Evolutionary conservation across 495 filamentous ascomycete species (phyloP), one percentile per base, ranked within the genome.

Genomic region (Tetracladium setigerum): DNA sequence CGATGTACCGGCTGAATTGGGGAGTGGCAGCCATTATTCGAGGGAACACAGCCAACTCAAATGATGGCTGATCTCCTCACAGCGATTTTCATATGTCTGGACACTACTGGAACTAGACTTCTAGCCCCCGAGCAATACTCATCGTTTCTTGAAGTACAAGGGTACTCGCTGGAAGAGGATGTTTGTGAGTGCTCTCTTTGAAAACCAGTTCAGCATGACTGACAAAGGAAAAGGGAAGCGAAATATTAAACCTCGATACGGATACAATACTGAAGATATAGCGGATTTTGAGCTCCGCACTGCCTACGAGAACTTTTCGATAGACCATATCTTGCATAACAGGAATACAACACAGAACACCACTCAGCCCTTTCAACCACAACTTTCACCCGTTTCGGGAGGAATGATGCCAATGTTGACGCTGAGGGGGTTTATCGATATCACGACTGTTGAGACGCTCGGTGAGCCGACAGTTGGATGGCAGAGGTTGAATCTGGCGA

Each of bases 111-210:
- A 8, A 38, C 17, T 30, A 36, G 45, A 15, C 30, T 5, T 31
- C 7, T 47, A 22, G 13, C 34, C 14, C 45, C 45, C 19, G 45
- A 47, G 27, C 8, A 17, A 8, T 47, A 39, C 17, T 38, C 45
- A 7, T 36, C 45, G 11, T 47, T 39, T 17, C 14, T 38, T n/a
- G 35, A 47, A 13, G 45, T 18, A 2, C 45, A 47, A 31, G 45
- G 45, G 6, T 39, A 30, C 17, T 16, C 18, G 12, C 18, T 34
- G 5, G 10, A 38, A 2, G 17, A 38, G 8, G 39, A 47, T 17
- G 31, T 47, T 14, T 47, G 45, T 47, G 11, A n/a, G 45, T 39
- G n/a, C n/a, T 27, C 22, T 27, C 22, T 7, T 3, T 7, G 22
- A 7, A 27, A 27, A 27, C 3, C 22, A 27, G 7, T 27, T 3